Base-by-base conservation (phyloP, 2,329 filamentous ascomycete genomes). In the Fusarium continuum region DNA sequence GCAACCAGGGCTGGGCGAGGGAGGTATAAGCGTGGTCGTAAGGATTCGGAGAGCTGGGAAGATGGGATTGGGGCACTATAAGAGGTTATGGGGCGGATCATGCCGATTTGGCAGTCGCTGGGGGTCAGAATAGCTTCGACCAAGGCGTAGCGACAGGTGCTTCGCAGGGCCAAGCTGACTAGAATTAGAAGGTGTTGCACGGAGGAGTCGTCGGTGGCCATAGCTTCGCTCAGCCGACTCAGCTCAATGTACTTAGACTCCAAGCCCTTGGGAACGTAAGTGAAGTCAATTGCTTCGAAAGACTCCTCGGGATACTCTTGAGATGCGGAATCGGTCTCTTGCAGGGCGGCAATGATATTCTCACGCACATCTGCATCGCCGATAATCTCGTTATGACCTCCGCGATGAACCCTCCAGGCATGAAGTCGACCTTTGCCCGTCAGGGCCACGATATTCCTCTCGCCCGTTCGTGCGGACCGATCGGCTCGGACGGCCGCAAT, bases 381-480 rank as follows among this genome's bases (percentile, higher is more conserved):
- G 40, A 90, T 85, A 41, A 92, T 83, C 36, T 91, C 87, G 72
- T 93, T 89, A 66, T 93, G 91, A 28, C 93, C 93, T 59, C 91
- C 91, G 75, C 94, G 92, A 71, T 94, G 92, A 36, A 97, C 83
- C 72, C 90, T 91, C 95, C 95, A 99, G 8, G 89, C 84, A 69
- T 96, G 90, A 22, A 99, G 79, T 55, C 88, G 85, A 23, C 91
- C 94, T 68, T 89, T 89, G 49, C 87, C 84, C 2, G 93, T 95
- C 13, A 89, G 87, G 31, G 93, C 88, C 40, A 97, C 85, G 28
- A 97, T 83, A 67, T 93, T 92, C 72, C 93, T 88, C 76, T 97
- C 93, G 20, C 93, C 93, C 63, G 92, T 88, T 55, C 88, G 86
- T 31, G 84, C 82, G 9, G 89, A 88, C 47, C 85, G 83, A 36